Percentiles rank a stretch among this genome's conserved stretches.
Conservation (phyloP, 1,139 yeast genomes). For the Geotrichum klebahnii region DNA sequence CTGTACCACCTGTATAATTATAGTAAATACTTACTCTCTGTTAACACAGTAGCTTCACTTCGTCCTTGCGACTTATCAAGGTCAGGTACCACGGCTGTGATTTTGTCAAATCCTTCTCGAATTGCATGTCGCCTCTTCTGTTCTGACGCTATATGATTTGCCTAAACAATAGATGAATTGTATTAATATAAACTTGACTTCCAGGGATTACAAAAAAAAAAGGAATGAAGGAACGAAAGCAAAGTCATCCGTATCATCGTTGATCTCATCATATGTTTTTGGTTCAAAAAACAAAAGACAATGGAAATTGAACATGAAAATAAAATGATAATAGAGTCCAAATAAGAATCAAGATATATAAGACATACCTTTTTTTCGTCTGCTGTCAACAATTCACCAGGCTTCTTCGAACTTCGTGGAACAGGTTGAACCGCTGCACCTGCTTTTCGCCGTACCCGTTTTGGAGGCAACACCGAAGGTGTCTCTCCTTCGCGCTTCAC, state of each 20-base stretch:
- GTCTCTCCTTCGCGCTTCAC: conserved; percentile 11
- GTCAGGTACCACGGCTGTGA: conserved; percentile 45
- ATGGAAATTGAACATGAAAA: too few species aligned
- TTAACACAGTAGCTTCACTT: conserved; percentile 43
- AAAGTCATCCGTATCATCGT: background rate
- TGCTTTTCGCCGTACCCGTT: conserved; percentile 24
- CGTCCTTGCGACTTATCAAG: conserved; percentile 40
- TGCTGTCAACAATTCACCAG: conserved; percentile 32
- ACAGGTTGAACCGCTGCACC: conserved; percentile 24
- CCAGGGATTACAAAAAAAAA: background rate
- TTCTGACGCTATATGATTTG: conserved; percentile 49
- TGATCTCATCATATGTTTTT: background rate
- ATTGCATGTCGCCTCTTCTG: conserved; percentile 49
- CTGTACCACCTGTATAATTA: background rate
- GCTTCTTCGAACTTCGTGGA: conserved; percentile 27
- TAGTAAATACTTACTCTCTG: conserved; percentile 32
- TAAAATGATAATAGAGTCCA: too few species aligned
- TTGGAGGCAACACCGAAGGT: conserved; percentile 22
- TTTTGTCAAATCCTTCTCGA: conserved; percentile 44
- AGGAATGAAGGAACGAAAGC: background rate
- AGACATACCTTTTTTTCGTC: conserved; percentile 32
- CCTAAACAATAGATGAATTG: too few species aligned
- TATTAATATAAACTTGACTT: background rate
- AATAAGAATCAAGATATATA: too few species aligned
- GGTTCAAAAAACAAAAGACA: background rate